phyloP scores from a whole-genome alignment of 345 rosid species.

The Theobroma cacao region DNA sequence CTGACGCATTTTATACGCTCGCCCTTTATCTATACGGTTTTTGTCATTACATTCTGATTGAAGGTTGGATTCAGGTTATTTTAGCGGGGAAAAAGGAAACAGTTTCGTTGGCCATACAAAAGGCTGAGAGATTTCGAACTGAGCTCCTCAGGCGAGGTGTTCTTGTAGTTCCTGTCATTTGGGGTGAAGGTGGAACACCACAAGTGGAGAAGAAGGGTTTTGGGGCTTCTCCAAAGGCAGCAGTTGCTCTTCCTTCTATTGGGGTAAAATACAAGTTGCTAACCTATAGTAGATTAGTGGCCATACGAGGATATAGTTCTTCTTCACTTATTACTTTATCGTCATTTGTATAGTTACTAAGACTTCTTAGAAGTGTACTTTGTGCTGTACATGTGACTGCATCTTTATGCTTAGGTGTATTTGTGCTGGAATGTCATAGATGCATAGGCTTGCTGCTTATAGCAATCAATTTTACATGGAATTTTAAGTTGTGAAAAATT shows the following conservation, averaged over 20 bases:
- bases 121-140: conserved; percentile 84
- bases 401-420: not conserved
- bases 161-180: conserved; percentile 83
- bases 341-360: not conserved
- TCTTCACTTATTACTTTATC: not conserved
- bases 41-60: conserved; percentile 5
- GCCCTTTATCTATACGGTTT: not conserved
- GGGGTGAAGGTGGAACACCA: conserved; percentile 64
- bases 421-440: not conserved
- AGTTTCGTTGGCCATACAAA: conserved; percentile 59
- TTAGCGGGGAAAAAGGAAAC: conserved; percentile 82
- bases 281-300: not conserved
- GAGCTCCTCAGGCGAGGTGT: conserved; percentile 87
- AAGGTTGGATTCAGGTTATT: conserved; percentile 57
- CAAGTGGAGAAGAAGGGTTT: conserved; percentile 76
- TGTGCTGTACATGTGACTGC: not conserved
- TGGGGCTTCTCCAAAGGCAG: conserved; percentile 59
- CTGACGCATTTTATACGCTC: not conserved
- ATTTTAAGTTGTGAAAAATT: not conserved
- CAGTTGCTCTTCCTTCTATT: conserved; percentile 75
- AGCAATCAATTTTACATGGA: not conserved
- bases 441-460: not conserved
- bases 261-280: conserved; percentile 51
- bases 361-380: not conserved
- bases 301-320: not conserved